These are phyloP conservation scores for Penstemon barbatus DNA, from an alignment of 257 asterid species.

Conservation along the genomic window DNA sequence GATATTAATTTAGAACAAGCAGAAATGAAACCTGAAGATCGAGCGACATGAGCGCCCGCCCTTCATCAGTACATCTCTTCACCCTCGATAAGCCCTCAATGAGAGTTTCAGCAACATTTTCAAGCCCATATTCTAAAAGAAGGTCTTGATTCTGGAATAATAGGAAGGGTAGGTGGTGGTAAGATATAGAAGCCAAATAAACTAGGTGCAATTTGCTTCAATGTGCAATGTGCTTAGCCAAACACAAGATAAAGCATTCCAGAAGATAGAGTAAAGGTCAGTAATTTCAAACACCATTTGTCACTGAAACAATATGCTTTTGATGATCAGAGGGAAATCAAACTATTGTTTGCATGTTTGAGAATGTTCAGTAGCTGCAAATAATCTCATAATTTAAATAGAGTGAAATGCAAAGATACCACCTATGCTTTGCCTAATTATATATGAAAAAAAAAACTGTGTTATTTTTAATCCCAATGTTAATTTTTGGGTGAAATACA, in stretches of 20 bases:
- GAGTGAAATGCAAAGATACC: not conserved
- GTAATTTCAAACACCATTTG: not conserved
- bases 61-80: conserved; percentile 96
- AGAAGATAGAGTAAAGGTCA: not conserved
- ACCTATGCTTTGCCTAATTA: no score
- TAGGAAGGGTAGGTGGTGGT: conserved; percentile 16
- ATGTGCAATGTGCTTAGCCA: not conserved
- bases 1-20: conserved; percentile 14
- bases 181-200: conserved; percentile 22
- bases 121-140: conserved; percentile 89
- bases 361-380: not conserved
- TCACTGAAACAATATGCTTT: not conserved
- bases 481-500: no score
- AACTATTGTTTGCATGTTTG: not conserved
- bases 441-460: no score
- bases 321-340: not conserved
- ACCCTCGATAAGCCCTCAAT: conserved; percentile 92
- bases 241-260: not conserved
- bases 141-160: conserved; percentile 74
- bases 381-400: conserved; percentile 10
- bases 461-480: no score
- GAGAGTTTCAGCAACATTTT: conserved; percentile 83
- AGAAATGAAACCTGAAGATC: conserved; percentile 84
- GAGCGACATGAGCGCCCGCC: conserved; percentile 95
- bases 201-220: not conserved